These are phyloP conservation scores for Alternaria rosae DNA, from an alignment of 2,329 filamentous ascomycete genomes.

Conservation along the genomic window DNA sequence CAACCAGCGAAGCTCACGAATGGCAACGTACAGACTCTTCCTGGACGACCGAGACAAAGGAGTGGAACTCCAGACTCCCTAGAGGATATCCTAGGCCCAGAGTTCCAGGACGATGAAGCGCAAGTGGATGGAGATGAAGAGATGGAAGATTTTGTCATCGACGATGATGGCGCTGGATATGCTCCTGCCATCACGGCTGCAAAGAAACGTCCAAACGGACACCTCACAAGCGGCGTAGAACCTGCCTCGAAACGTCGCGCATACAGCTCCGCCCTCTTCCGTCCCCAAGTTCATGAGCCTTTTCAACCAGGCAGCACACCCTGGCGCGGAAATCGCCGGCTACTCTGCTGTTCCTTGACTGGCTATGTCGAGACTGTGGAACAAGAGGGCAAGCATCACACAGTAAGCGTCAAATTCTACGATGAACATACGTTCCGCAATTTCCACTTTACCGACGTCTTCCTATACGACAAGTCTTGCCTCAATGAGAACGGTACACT, in stretches of 20 bases:
- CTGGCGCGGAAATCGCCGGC: conserved; percentile 92
- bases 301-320: conserved; percentile 96
- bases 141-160: conserved; percentile 85
- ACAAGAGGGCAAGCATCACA: conserved; percentile 86
- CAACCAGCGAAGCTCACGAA: conserved; percentile 60
- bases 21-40: conserved; percentile 62
- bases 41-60: conserved; percentile 60
- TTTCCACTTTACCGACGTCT: conserved; percentile 97
- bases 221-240: conserved; percentile 53
- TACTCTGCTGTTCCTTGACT: conserved; percentile 90
- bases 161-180: conserved; percentile 95
- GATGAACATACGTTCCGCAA: conserved; percentile 91
- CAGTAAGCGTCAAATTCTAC: conserved; percentile 96
- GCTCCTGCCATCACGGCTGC: conserved; percentile 66
- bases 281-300: conserved; percentile 77
- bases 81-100: conserved; percentile 77
- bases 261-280: conserved; percentile 55
- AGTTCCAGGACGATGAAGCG: conserved; percentile 57
- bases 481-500: conserved; percentile 83
- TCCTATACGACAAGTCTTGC: conserved; percentile 94
- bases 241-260: conserved; percentile 60
- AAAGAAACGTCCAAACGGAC: conserved; percentile 67
- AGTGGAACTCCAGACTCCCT: conserved; percentile 75
- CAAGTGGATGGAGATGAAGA: conserved; percentile 56
- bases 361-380: conserved; percentile 98